Evolutionary conservation across 2,329 filamentous ascomycete species (phyloP).

Genomic region (Talaromyces sp.): DNA sequence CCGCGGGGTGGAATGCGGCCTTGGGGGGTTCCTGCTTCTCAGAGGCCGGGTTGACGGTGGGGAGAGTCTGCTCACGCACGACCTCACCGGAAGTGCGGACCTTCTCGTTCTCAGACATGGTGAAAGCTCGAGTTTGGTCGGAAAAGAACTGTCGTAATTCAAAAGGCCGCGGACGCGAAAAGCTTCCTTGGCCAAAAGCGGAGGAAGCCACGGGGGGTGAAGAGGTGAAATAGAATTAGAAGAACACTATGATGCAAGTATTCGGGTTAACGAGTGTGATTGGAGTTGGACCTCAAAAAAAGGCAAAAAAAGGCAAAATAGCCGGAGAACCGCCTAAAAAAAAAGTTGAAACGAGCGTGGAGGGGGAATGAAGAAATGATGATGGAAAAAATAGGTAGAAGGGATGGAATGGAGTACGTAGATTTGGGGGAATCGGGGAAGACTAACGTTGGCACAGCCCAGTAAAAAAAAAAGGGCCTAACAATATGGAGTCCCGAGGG

Average conservation of each 20-base stretch:
- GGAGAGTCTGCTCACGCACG: constrained; percentile 61
- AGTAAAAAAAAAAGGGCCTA: constrained; percentile 1
- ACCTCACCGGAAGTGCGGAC: constrained; percentile 77
- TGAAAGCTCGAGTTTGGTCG: constrained; percentile 40
- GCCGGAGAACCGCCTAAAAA: constrained; percentile 9
- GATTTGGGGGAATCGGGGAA: constrained; percentile 9
- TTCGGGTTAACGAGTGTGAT: constrained; percentile 30
- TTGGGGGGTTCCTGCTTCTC: constrained; percentile 72
- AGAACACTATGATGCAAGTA: constrained; percentile 19
- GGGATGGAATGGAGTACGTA: constrained; percentile 27
- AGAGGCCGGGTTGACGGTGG: constrained; percentile 74
- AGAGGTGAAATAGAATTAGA: constrained; percentile 22
- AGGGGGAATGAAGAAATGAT: constrained; percentile 29
- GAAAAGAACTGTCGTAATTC: constrained; percentile 52
- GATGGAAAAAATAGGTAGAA: constrained; percentile 24
- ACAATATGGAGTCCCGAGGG: too few relatives aligned
- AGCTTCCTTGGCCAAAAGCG: constrained; percentile 46
- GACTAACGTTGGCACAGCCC: not conserved
- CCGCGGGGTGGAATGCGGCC: constrained; percentile 71
- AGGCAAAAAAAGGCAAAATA: constrained; percentile 13
- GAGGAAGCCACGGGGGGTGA: constrained; percentile 46
- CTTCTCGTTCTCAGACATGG: constrained; percentile 76
- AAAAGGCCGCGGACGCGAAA: constrained; percentile 51
- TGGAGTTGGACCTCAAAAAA: constrained; percentile 27
- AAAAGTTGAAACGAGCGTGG: constrained; percentile 20